Evolutionary conservation across 2,329 filamentous ascomycete genomes (phyloP).

Genomic region (Sphaerulina vaccinii): DNA sequence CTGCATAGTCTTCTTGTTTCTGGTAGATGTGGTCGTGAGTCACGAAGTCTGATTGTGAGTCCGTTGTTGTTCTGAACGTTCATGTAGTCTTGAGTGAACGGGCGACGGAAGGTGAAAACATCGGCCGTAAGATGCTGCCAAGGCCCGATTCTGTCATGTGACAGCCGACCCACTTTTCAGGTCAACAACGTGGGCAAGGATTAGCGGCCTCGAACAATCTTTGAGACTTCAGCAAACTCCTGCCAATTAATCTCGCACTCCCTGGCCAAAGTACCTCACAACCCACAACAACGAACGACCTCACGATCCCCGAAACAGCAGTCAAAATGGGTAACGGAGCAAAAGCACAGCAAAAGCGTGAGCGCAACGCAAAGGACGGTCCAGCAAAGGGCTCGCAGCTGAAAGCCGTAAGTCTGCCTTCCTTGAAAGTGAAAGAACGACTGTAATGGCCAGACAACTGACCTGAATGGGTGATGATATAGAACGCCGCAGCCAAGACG

Average conservation of each 20-base stretch:
- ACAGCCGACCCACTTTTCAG: not conserved
- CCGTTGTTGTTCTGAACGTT: not conserved
- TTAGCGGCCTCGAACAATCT: constrained; percentile 9
- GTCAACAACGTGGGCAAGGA: no score
- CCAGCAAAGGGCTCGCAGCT: constrained; percentile 40
- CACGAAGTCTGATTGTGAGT: not conserved
- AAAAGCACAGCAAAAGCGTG: constrained; percentile 70
- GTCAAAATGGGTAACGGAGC: constrained; percentile 48
- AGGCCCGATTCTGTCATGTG: not conserved
- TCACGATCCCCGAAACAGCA: not conserved
- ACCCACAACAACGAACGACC: not conserved
- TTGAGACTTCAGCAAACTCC: constrained; percentile 2
- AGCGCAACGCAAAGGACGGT: constrained; percentile 64
- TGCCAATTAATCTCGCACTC: no score
- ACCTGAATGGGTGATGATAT: not conserved
- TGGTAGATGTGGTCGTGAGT: not conserved
- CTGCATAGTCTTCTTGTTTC: not conserved
- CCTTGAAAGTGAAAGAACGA: not conserved
- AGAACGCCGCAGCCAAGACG: constrained; percentile 73
- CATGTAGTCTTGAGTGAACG: not conserved
- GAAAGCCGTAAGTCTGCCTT: constrained; percentile 22
- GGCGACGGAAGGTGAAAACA: not conserved
- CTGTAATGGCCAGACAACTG: not conserved
- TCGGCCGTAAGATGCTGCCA: no score
- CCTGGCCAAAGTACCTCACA: not conserved